Conservation (phyloP, 164 flowering plant species). For the Aristolochia contorta region DNA sequence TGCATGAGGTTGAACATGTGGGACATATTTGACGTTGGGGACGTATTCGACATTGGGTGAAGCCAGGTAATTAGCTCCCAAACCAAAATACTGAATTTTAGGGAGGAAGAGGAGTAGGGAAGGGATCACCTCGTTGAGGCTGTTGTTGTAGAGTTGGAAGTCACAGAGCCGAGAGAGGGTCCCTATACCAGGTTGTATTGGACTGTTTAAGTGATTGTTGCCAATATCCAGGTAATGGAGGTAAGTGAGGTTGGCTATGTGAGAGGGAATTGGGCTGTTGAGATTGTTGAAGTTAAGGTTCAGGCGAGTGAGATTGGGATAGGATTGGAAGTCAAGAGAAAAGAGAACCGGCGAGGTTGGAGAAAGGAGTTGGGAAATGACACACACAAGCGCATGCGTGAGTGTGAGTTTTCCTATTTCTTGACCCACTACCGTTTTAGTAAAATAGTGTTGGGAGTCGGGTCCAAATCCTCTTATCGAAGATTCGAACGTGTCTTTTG, state of each 20-base stretch:
- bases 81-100: slow-evolving; percentile 21
- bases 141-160: slow-evolving; percentile 22
- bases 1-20: too few species aligned
- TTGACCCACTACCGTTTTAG: too few species aligned
- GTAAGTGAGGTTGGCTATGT: slow-evolving; percentile 10
- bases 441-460: too few species aligned
- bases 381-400: too few species aligned
- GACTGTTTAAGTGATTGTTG: slow-evolving; percentile 16
- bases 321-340: slow-evolving; percentile 23
- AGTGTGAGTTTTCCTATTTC: too few species aligned
- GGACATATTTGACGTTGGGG: too few species aligned
- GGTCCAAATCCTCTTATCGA: too few species aligned
- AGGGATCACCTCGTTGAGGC: slow-evolving; percentile 28
- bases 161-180: slow-evolving; percentile 13
- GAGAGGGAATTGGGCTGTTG: slow-evolving; percentile 10
- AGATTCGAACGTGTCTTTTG: too few species aligned
- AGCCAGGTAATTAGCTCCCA: slow-evolving; percentile 24
- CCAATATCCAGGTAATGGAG: slow-evolving; percentile 31
- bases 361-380: too few species aligned
- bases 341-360: slow-evolving; percentile 24
- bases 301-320: slow-evolving; percentile 28
- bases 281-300: slow-evolving; percentile 25
- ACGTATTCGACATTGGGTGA: slow-evolving; percentile 17
- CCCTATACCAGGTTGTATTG: slow-evolving; percentile 26
- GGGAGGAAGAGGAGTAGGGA: slow-evolving; percentile 29